Base-by-base conservation (phyloP, 2,329 filamentous ascomycete genomes). In the Hymenoscyphus scutula region DNA sequence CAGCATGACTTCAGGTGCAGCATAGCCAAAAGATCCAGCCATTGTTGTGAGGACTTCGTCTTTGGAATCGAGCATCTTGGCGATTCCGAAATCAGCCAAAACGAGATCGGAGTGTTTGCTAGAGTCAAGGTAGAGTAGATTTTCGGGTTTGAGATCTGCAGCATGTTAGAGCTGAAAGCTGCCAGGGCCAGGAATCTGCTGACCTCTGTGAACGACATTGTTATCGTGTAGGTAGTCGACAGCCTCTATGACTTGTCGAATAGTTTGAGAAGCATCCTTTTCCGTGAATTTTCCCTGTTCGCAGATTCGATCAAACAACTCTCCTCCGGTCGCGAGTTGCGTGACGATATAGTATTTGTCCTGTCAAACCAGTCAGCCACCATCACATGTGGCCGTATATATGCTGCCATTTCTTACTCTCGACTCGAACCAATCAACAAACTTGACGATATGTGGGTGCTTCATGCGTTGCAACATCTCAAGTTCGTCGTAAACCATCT, bases 281-380 rank as follows among this genome's bases (percentile, higher is more conserved):
- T 99, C 95, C 15, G 95, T 99, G 79, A 98, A 99, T 76, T 92
- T 96, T 71, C 95, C 96, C 77, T 96, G 91, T 74, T 98, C 93
- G 79, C 95, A 99, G 72, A 99, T 99, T 62, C 96, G 89, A 74
- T 99, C 95, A 77, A 99, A 99, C 67, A 99, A 80, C 79, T 99
- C 95, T 76, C 95, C 95, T 69, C 95, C 95, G 0, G 91, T 97
- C 51, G 95, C 95, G 61, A 99, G 83, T 77, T 99, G 90, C 34
- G 95, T 99, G 71, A 99, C 93, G 70, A 99, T 98, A 77, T 99
- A 99, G 81, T 97, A 99, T 81, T 99, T 99, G 82, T 99, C 95
- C 92, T 97, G 71, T 32, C 30, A 30, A 13, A 17, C 41, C 19
- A 51, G 55, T 63, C 45, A 65, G 62, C 30, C 34, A 29, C 25